phyloP scores from a whole-genome alignment of 371 early-diverging fungal species.

The Rhizomucor pusillus region DNA sequence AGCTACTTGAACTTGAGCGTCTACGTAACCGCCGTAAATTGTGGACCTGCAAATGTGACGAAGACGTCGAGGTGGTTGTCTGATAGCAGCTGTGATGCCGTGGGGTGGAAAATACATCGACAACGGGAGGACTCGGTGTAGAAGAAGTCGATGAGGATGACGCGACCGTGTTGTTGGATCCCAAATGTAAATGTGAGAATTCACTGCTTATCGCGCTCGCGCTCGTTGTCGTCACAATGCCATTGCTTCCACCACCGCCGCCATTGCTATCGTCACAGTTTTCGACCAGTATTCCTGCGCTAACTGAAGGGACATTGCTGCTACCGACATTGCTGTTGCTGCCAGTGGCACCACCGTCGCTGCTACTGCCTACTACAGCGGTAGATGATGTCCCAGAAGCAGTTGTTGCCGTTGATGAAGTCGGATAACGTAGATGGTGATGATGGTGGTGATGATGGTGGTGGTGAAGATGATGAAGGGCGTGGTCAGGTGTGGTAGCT shows the following conservation, averaged over 20 bases:
- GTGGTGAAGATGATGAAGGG: slow-evolving; percentile 8
- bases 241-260: neutral
- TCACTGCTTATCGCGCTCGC: no score
- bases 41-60: slow-evolving; percentile 24
- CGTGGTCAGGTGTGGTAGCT: slow-evolving; percentile 35
- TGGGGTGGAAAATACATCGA: slow-evolving; percentile 6
- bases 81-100: slow-evolving; percentile 12
- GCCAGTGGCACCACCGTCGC: neutral
- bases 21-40: slow-evolving; percentile 22
- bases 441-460: slow-evolving; percentile 8
- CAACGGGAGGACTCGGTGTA: neutral
- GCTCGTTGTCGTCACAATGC: neutral
- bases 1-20: slow-evolving; percentile 39
- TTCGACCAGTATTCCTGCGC: no score
- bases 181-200: no score
- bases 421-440: slow-evolving; percentile 1
- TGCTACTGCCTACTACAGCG: neutral
- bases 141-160: neutral
- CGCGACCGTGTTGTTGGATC: slow-evolving; percentile 7
- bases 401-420: neutral
- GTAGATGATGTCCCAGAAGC: no score
- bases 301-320: neutral
- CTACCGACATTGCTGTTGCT: slow-evolving; percentile 4
- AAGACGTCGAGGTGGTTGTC: slow-evolving; percentile 8
- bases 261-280: no score